Evolutionary conservation across 305 asterid species (phyloP).

Genomic region (Fraxinus platypoda): DNA sequence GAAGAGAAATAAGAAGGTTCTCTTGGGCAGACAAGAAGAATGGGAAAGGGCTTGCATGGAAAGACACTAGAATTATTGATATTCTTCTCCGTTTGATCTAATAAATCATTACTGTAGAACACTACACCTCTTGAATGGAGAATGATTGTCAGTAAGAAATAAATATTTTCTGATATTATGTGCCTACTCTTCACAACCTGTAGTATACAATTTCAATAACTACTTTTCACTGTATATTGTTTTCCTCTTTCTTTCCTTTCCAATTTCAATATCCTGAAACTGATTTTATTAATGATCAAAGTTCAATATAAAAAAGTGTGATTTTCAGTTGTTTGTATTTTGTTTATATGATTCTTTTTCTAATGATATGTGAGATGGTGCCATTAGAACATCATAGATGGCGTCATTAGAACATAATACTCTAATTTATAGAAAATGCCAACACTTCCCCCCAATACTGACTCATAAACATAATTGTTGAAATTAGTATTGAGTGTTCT

Average conservation of each 20-base stretch:
- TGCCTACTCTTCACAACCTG: neutral
- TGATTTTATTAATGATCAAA: conserved; percentile 1
- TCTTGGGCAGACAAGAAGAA: neutral
- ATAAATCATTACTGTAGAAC: neutral
- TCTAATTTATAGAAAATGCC: neutral
- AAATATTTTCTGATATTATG: neutral
- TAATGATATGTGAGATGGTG: neutral
- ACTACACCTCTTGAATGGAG: neutral
- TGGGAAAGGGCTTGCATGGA: neutral
- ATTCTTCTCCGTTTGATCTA: neutral
- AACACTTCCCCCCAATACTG: neutral
- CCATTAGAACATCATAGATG: neutral
- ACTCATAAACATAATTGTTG: conserved; percentile 3
- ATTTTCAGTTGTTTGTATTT: conserved; percentile 9
- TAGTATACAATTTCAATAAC: neutral
- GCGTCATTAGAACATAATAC: neutral
- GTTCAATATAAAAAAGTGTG: neutral
- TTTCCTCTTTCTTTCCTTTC: conserved; percentile 9
- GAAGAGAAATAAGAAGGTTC: neutral
- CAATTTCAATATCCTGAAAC: conserved; percentile 17
- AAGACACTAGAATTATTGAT: neutral
- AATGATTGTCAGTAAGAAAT: neutral
- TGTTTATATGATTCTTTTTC: conserved; percentile 2
- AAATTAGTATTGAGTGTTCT: neutral
- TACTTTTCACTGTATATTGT: conserved; percentile 2